Evolutionary conservation across 2,329 filamentous ascomycete genomes (phyloP).

Genomic region (Colletotrichum lindemuthianum): DNA sequence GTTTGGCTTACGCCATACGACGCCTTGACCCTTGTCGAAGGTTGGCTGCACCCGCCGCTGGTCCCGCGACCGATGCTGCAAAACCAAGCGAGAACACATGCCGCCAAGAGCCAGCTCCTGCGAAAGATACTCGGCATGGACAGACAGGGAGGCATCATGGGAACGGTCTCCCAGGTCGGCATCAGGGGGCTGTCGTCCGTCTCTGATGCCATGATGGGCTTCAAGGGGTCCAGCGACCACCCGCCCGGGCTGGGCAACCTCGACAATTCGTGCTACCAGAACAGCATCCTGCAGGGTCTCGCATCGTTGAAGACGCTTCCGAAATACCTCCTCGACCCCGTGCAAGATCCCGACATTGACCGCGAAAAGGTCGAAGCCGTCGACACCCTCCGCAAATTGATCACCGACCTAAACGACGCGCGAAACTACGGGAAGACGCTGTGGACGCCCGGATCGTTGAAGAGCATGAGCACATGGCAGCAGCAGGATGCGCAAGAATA

Average conservation of each 20-base stretch:
- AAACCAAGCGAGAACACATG: conserved; percentile 55
- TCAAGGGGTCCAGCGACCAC: conserved; percentile 53
- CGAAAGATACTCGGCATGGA: conserved; percentile 71
- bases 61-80: conserved; percentile 51
- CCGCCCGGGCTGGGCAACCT: conserved; percentile 84
- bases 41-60: conserved; percentile 61
- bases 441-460: conserved; percentile 84
- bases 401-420: conserved; percentile 75
- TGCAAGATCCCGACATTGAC: conserved; percentile 39
- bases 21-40: conserved; percentile 66
- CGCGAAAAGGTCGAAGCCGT: conserved; percentile 38
- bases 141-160: conserved; percentile 61
- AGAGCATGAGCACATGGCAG: conserved; percentile 93
- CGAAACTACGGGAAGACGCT: conserved; percentile 79
- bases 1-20: conserved; percentile 66
- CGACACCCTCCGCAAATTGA: conserved; percentile 68
- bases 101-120: conserved; percentile 73
- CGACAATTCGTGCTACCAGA: conserved; percentile 98
- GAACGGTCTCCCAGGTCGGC: conserved; percentile 66
- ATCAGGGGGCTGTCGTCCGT: conserved; percentile 65
- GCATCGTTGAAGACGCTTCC: conserved; percentile 78
- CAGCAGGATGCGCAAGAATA: conserved; percentile 99
- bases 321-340: conserved; percentile 67
- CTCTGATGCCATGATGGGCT: conserved; percentile 53
- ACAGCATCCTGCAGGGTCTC: conserved; percentile 89